Evolutionary conservation across 2,329 filamentous ascomycete species (phyloP).

Genomic region (Trichoderma pleuroti): DNA sequence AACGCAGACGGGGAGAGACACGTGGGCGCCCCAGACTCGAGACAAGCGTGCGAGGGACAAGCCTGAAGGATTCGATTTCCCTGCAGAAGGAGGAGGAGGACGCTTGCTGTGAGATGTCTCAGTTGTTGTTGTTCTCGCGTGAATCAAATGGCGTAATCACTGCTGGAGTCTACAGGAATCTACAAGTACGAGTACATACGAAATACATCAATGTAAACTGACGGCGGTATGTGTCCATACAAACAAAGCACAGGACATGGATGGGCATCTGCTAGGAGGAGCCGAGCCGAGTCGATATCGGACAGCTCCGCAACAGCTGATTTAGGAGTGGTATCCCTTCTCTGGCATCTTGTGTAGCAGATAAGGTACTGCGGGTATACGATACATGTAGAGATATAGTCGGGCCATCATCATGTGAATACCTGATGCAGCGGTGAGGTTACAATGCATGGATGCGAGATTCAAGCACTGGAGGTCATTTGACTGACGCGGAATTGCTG

Average conservation of each 20-base stretch:
- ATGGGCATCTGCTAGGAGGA: no score
- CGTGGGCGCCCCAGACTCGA: conserved; percentile 7
- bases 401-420: not conserved
- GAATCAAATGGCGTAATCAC: not conserved
- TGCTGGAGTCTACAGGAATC: not conserved
- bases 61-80: not conserved
- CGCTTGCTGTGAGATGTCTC: conserved; percentile 1
- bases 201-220: not conserved
- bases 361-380: not conserved
- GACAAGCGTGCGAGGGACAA: not conserved
- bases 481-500: not conserved
- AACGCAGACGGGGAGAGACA: not conserved
- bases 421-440: not conserved
- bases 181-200: not conserved
- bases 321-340: not conserved
- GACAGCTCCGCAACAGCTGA: not conserved
- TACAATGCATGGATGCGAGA: not conserved
- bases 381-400: not conserved
- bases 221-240: not conserved
- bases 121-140: not conserved
- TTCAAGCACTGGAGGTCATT: not conserved
- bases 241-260: no score
- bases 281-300: not conserved
- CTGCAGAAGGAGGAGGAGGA: not conserved
- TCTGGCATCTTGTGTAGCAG: not conserved